Conservation (phyloP, 1,284 basidiomycete species). For the Cryptococcus amylolentus region DNA sequence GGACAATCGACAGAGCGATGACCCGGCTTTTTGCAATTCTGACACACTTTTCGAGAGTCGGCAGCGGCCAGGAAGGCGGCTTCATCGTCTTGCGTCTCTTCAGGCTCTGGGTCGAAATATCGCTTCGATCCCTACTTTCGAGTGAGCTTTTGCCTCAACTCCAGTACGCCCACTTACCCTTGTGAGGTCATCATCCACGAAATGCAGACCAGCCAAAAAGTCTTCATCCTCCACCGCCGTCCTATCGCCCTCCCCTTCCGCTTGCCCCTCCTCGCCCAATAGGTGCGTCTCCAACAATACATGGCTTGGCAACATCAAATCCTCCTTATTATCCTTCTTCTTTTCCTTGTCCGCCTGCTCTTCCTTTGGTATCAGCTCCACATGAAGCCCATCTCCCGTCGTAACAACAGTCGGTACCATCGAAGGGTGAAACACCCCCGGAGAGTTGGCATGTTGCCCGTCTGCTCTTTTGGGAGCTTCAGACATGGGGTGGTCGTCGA, state of each 20-base stretch:
- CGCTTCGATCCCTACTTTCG: constrained; percentile 29
- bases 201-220: constrained; percentile 32
- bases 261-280: not conserved
- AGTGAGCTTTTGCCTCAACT: not conserved
- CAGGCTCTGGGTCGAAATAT: constrained; percentile 34
- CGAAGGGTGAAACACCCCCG: constrained; percentile 24
- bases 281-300: constrained; percentile 21
- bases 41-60: constrained; percentile 39
- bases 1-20: constrained; percentile 36
- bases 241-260: constrained; percentile 5
- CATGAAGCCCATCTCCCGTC: constrained; percentile 1
- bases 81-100: constrained; percentile 23
- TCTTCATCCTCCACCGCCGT: constrained; percentile 8
- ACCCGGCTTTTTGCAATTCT: constrained; percentile 41
- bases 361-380: constrained; percentile 1
- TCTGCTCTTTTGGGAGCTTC: not conserved
- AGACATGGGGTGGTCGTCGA: constrained; percentile 13
- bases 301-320: constrained; percentile 33
- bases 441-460: not conserved
- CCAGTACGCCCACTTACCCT: constrained; percentile 18
- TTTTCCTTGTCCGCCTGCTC: not conserved
- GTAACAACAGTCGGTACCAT: constrained; percentile 14
- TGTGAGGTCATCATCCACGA: constrained; percentile 36
- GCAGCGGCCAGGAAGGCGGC: constrained; percentile 40
- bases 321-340: constrained; percentile 1